Percentiles rank a stretch among this genome's conserved stretches.
Conservation (phyloP, 305 asterid genomes). For the Solanum hybrid region DNA sequence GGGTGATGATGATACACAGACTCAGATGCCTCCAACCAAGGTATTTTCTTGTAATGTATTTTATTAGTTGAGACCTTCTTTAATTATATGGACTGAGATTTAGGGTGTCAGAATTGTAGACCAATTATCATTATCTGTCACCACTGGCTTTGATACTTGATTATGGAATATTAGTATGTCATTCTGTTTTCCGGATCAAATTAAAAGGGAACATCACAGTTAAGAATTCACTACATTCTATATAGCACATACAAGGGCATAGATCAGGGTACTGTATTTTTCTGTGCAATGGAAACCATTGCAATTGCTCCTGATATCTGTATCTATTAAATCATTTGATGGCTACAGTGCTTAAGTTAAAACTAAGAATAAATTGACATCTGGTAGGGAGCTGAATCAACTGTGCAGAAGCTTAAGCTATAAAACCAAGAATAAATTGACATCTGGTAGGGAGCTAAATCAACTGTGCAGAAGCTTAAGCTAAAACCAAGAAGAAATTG, state of each 20-base stretch:
- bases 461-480: not conserved
- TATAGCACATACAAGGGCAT: not conserved
- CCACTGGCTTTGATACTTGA: not conserved
- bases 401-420: not conserved
- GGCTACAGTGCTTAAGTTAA: not conserved
- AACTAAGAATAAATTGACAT: not conserved
- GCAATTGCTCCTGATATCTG: not conserved
- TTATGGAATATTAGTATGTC: not conserved
- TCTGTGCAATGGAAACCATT: not conserved
- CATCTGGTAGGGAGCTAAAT: not conserved
- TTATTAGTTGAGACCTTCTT: not conserved
- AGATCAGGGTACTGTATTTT: not conserved
- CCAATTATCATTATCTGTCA: not conserved
- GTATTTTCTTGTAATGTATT: slow-evolving; percentile 20
- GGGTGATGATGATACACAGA: slow-evolving; percentile 40
- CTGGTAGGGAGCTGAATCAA: not conserved
- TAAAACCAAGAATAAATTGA: not conserved
- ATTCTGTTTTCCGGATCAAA: not conserved
- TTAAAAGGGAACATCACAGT: not conserved
- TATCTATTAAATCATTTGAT: not conserved
- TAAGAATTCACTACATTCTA: not conserved
- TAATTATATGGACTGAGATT: not conserved
- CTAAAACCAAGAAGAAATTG: not conserved
- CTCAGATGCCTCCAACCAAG: slow-evolving; percentile 55
- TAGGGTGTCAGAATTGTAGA: not conserved